Evolutionary conservation across 306 rosid genomes (phyloP).

Genomic region (Ochetophila trinervis): DNA sequence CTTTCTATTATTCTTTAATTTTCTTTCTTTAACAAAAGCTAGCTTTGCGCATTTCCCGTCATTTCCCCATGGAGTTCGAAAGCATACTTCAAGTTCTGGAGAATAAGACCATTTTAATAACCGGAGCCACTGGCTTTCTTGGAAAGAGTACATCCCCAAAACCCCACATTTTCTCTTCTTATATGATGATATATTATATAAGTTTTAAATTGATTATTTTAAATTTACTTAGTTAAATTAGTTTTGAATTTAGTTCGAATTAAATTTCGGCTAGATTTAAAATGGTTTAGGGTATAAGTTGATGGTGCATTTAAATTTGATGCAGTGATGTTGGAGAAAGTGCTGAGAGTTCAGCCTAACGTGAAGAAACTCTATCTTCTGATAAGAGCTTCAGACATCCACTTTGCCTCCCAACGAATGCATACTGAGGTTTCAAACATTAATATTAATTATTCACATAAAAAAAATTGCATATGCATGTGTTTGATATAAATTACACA

Average conservation of each 20-base stretch:
- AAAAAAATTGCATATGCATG: no score
- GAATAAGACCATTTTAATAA: conserved; percentile 28
- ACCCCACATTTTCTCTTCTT: not conserved
- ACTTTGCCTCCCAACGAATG: conserved; percentile 15
- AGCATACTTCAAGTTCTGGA: conserved; percentile 12
- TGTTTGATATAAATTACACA: no score
- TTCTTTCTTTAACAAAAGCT: no score
- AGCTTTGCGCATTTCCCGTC: no score
- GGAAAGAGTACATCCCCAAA: conserved; percentile 10
- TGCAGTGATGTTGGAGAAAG: conserved; percentile 30
- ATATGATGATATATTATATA: no score
- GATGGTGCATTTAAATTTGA: not conserved
- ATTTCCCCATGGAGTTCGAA: conserved; percentile 32
- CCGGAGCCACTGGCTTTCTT: conserved; percentile 29
- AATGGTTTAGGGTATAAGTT: no score
- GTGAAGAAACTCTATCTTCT: conserved; percentile 30
- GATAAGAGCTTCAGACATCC: conserved; percentile 16
- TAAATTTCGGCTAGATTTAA: no score
- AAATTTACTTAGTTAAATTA: no score
- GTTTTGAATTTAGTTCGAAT: no score
- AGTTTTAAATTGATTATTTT: no score
- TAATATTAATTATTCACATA: no score
- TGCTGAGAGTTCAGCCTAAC: conserved; percentile 24
- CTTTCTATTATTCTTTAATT: no score
- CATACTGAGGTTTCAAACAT: conserved; percentile 16